Evolutionary conservation across 2,329 filamentous ascomycete species (phyloP).

Genomic region (Knoxdaviesia capensis): DNA sequence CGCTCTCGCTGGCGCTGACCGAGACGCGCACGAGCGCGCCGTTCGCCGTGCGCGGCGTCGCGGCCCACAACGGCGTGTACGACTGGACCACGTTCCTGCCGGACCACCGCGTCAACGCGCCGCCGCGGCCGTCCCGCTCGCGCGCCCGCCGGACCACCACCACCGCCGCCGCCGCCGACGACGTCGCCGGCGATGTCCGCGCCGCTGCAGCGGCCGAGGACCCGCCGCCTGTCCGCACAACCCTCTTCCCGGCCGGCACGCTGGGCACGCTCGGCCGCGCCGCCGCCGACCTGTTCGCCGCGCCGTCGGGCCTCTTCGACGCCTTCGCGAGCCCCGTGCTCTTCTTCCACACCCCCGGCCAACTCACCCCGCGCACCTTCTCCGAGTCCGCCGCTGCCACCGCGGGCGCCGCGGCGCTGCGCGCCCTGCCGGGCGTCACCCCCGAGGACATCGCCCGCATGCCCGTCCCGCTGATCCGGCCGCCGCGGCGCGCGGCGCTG

Average conservation of each 20-base stretch:
- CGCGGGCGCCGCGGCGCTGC: constrained; percentile 3
- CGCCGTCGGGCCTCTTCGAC: constrained; percentile 32
- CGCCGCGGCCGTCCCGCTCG: no score
- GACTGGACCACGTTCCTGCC: constrained; percentile 43
- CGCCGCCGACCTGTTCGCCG: constrained; percentile 23
- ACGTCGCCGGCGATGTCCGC: constrained; percentile 6
- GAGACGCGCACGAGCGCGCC: constrained; percentile 22
- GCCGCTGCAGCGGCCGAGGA: constrained; percentile 10
- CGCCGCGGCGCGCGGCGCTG: constrained; percentile 20
- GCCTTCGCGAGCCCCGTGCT: constrained; percentile 36
- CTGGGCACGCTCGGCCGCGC: constrained; percentile 1
- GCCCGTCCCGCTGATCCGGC: background rate
- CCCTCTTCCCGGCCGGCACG: background rate
- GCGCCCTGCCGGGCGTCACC: background rate
- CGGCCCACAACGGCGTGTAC: constrained; percentile 40
- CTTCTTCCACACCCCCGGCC: constrained; percentile 33
- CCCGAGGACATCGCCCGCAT: constrained; percentile 1
- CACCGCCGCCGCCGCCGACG: no score
- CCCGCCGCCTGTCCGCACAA: no score
- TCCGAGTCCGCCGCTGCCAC: constrained; percentile 8
- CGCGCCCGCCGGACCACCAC: constrained; percentile 7
- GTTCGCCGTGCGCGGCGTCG: constrained; percentile 29
- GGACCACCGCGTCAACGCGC: constrained; percentile 23
- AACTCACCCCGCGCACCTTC: constrained; percentile 25
- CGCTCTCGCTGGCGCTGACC: constrained; percentile 34